These are phyloP conservation scores for Apiotrichum laibachii DNA, from an alignment of 1,284 basidiomycete species.

Conservation along the genomic window DNA sequence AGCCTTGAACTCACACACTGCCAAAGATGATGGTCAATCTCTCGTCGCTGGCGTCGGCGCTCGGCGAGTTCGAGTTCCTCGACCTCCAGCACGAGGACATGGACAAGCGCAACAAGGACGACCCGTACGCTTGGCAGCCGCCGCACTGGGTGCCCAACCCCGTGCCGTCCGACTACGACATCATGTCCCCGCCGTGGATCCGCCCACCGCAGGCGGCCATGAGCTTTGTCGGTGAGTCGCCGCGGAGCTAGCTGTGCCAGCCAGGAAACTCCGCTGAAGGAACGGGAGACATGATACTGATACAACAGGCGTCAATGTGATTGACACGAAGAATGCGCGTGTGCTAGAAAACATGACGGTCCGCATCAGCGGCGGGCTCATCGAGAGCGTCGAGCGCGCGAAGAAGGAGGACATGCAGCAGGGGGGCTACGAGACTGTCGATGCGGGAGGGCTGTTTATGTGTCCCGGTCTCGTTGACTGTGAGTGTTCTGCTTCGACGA, in stretches of 20 bases:
- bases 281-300: neutral
- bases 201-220: conserved; percentile 30
- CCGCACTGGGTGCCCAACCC: conserved; percentile 35
- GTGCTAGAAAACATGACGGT: conserved; percentile 40
- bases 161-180: conserved; percentile 27
- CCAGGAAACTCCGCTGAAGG: neutral
- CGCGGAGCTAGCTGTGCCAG: neutral
- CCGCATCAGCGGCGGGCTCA: conserved; percentile 41
- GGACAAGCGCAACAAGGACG: conserved; percentile 2
- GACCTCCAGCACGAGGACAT: conserved; percentile 9
- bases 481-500: conserved; percentile 8
- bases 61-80: conserved; percentile 30
- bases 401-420: conserved; percentile 21
- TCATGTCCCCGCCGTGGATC: conserved; percentile 29
- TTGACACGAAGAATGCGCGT: conserved; percentile 28
- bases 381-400: conserved; percentile 38
- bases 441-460: conserved; percentile 51
- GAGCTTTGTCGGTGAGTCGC: conserved; percentile 30
- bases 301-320: conserved; percentile 24
- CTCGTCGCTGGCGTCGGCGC: neutral
- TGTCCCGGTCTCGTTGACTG: conserved; percentile 50
- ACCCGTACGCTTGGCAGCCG: conserved; percentile 29
- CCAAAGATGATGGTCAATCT: neutral
- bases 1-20: no score
- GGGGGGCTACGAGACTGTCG: conserved; percentile 33